A percentile compares a stretch with the other conserved stretches of the same genome.
Conservation (phyloP, 352 stramenopile genomes). For the Blastocystis sp. region DNA sequence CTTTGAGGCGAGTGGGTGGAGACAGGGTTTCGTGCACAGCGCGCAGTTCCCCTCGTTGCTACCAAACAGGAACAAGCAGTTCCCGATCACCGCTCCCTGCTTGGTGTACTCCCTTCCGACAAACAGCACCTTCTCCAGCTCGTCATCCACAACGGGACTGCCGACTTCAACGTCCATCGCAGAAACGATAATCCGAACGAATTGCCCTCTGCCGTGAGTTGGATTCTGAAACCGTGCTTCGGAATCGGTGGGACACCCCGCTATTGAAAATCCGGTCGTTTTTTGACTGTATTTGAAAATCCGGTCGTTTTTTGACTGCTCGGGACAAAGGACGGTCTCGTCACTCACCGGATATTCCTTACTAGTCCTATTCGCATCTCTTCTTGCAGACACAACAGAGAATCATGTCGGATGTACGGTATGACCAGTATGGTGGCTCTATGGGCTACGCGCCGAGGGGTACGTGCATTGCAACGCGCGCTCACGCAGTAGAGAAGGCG, state of each 20-base stretch:
- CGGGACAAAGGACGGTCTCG: too few species aligned
- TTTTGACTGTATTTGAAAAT: too few species aligned
- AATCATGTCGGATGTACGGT: conserved; percentile 60
- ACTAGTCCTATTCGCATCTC: conserved; percentile 28
- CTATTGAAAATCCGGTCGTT: not conserved
- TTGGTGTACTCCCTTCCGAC: conserved; percentile 41
- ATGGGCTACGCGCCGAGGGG: conserved; percentile 24
- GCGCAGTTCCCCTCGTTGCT: conserved; percentile 43
- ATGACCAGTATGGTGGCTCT: conserved; percentile 59
- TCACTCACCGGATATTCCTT: too few species aligned
- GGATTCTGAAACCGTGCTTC: not conserved
- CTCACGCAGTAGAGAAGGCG: conserved; percentile 7
- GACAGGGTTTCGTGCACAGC: conserved; percentile 43
- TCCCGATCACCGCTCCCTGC: conserved; percentile 23
- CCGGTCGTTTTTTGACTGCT: too few species aligned
- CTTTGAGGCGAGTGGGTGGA: conserved; percentile 37
- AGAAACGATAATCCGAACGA: too few species aligned
- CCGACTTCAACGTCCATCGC: conserved; percentile 37
- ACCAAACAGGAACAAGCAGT: conserved; percentile 51
- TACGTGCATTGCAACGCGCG: not conserved
- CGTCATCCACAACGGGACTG: not conserved
- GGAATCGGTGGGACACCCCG: not conserved
- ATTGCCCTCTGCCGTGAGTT: too few species aligned
- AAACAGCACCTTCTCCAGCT: conserved; percentile 10
- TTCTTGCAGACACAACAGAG: not conserved